Evolutionary conservation across 805 yeast genomes (phyloP), one percentile per base, ranked within the genome.

Genomic region (Metschnikowia sp.): DNA sequence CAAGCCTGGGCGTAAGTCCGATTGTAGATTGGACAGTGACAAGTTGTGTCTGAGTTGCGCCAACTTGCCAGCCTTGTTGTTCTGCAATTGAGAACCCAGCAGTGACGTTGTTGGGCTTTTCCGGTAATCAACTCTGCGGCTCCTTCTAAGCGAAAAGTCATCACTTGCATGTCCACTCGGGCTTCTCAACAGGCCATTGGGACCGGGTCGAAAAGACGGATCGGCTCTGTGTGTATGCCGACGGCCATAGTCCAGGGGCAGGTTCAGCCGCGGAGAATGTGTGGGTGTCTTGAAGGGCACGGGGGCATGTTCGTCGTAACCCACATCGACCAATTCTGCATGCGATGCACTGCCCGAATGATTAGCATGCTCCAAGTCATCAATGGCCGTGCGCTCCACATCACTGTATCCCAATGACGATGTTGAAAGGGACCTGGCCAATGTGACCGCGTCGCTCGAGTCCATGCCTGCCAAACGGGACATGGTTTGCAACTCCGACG

Each of bases 381-480:
- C 70, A 40, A 72, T 65, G 6, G 74, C 77, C 32, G 68, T 65
- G 51, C 62, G 72, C 57, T 78, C 83, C 4, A 75, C 72, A 45
- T 73, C 76, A 10, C 82, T 76, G 53, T 75, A 74, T 10, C 86
- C 86, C 29, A 85, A 70, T 0, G 88, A 80, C 0, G 86, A 77
- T 40, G 88, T 77, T 2, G 92, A 84, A 41, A 89, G 72, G 1
- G 94, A 82, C 58, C 95, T 72, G 0, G 96, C 96, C 47, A 88
- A 71, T 0, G 95, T 82, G 5, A 85, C 84, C 0, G 96, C 95
- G 68, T 88, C 95, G 35, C 83, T 78, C 4, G 89, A 83, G 44
- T 82, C 84, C 64, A 87, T 68, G 0, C 95, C 94, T 0, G 92
- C 96, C 65, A 82, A 72, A 53, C 83, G 84, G 0, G 92, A 82